phyloP scores from a whole-genome alignment of 371 early-diverging fungal genomes.

The Fennellomyces sp. region DNA sequence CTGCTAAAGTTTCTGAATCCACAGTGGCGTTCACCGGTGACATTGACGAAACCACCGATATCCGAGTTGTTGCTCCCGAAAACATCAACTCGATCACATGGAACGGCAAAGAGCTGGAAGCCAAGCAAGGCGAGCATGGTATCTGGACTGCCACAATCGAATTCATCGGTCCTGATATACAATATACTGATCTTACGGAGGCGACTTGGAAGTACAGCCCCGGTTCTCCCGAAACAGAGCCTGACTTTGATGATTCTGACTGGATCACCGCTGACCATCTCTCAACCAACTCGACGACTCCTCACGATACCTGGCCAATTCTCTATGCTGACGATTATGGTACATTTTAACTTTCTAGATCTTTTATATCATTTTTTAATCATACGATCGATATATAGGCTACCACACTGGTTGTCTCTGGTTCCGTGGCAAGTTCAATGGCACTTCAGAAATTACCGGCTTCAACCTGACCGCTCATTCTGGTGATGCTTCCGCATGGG shows the following conservation, averaged over 20 bases:
- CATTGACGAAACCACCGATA: conserved; percentile 14
- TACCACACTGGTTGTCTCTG: conserved; percentile 26
- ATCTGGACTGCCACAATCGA: conserved; percentile 13
- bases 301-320: conserved; percentile 14
- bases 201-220: conserved; percentile 22
- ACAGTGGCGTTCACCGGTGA: conserved; percentile 19
- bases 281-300: conserved; percentile 18
- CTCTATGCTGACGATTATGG: conserved; percentile 29
- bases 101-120: conserved; percentile 13
- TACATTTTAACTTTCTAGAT: not conserved
- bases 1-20: conserved; percentile 10
- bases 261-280: conserved; percentile 24
- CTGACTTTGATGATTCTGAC: conserved; percentile 23
- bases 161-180: conserved; percentile 4
- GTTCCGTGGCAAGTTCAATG: conserved; percentile 28
- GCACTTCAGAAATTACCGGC: conserved; percentile 13
- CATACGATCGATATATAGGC: not conserved
- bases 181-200: conserved; percentile 14
- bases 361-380: not conserved
- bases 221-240: conserved; percentile 20
- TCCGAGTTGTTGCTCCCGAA: conserved; percentile 16
- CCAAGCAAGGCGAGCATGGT: conserved; percentile 7
- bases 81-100: conserved; percentile 8
- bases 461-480: conserved; percentile 18
- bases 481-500: conserved; percentile 21